Evolutionary conservation across 129 eudicot genomes (phyloP), one percentile per base, ranked within the genome.

Genomic region (Flaveria linearis): DNA sequence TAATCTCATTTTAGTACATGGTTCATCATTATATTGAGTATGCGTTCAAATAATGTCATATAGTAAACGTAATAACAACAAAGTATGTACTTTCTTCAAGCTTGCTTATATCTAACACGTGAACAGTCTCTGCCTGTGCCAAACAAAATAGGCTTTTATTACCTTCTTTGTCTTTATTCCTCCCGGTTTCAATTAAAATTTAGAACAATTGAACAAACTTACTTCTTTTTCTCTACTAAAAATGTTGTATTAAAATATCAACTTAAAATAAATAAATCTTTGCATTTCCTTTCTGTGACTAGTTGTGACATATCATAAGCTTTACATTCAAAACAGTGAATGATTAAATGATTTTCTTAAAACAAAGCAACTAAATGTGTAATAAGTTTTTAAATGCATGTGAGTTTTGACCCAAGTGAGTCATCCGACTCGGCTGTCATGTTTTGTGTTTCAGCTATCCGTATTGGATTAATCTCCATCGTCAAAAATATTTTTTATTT

Each of bases 131-230:
- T 25, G 17, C 58, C 46, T 74, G 57, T 25, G 45, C 56, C 53
- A 57, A 57, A 73, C 52, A 57, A 56, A 58, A 42, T 33, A 73
- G 77, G 18, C 56, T 73, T 51, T 49, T 18, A 26, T 39, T 46
- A 25, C 23, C 10, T 20, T 58, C 12, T 56, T 57, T 73, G 78
- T 74, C 77, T 39, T 65, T 42, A 39, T 57, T 10, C 51, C 26
- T 46, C 7, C 13, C 3, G 5, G 17, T 10, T 20, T 55, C 12
- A 17, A n/a, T 5, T 5, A 36, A 36, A 36, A 36, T 36, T 33
- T 4, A 5, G 41, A 36, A 36, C 41, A 55, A 53, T 55, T n/a
- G 9, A 55, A 17, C 26, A 7, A 53, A 55, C 25, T 55, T 55
- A 45, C 49, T 8, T 9, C 0, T 45, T n/a, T 20, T 20, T 57